Base-by-base conservation (phyloP, 495 filamentous ascomycete species). In the Poronia punctata region DNA sequence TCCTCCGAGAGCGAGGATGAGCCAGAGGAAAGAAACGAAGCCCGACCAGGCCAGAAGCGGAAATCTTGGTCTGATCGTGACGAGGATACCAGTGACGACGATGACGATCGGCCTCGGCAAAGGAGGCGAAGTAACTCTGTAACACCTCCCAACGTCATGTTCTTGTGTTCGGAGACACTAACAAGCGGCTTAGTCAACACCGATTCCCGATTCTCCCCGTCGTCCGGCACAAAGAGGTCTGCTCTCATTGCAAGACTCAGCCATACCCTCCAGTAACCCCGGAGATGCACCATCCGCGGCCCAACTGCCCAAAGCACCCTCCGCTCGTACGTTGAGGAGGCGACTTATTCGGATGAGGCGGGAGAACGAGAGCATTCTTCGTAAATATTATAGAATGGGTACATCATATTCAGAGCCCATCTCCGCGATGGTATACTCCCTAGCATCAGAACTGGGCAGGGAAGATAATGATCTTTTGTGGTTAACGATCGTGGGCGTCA, bases 391-490 rank as follows among this genome's bases (percentile, higher is more conserved):
- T 60, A 70, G 78, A 5, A 68, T 86, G 9, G 92, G 92, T 29
- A 80, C 86, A 9, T 90, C 88, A 15, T 95, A 94, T 56, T 88
- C 88, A 2, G 93, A 97, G 54, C 92, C 92, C 18, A 86, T 97
- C 42, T 94, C 88, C 0, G 88, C 86, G 1, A 76, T 98, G 54
- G 67, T 98, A 44, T 98, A 97, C 63, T 93, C 87, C 2, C 72
- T 98, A 4, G 92, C 89, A 12, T 95, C 88, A 2, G 92, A 96
- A 49, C 76, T 97, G 8, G 93, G 90, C 42, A 82, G 88, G 27
- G 92, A 98, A 68, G 90, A 97, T 54, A 97, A 97, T 52, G 88
- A 98, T 51, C 67, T 96, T 20, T 78, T 98, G 20, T 98, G 92
- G 92, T 72, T 93, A 32, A 75, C 88, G 7, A 95, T 97, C 48